phyloP scores from a whole-genome alignment of 1,284 basidiomycete species.

The Omphalotus olearius region DNA sequence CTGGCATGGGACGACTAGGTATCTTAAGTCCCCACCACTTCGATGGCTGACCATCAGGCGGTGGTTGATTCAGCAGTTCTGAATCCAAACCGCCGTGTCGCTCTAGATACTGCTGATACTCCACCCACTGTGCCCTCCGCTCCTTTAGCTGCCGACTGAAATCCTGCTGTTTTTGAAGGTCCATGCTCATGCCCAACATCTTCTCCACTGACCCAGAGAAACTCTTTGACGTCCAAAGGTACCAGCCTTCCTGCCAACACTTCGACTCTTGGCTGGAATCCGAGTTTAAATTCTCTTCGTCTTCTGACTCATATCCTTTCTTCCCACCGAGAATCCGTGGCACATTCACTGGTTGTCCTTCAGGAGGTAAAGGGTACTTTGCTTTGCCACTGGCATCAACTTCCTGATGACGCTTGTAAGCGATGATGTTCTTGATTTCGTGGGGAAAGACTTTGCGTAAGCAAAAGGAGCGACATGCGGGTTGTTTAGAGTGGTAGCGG shows the following conservation, averaged over 20 bases:
- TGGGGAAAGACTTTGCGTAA: slow-evolving; percentile 69
- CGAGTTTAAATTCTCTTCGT: slow-evolving; percentile 12
- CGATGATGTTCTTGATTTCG: slow-evolving; percentile 57
- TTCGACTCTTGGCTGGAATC: slow-evolving; percentile 29
- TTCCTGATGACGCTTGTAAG: slow-evolving; percentile 39
- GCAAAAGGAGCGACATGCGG: slow-evolving; percentile 64
- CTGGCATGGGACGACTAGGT: slow-evolving; percentile 32
- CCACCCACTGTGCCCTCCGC: slow-evolving; percentile 42
- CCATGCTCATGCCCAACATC: slow-evolving; percentile 52
- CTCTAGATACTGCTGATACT: slow-evolving; percentile 39
- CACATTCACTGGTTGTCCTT: slow-evolving; percentile 51
- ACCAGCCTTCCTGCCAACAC: slow-evolving; percentile 72
- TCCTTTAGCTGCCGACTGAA: slow-evolving; percentile 37
- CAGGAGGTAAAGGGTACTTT: slow-evolving; percentile 54
- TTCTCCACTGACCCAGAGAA: slow-evolving; percentile 51
- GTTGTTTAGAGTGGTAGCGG: slow-evolving; percentile 49
- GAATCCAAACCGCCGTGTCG: slow-evolving; percentile 22
- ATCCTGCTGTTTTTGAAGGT: slow-evolving; percentile 46
- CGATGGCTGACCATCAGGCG: slow-evolving; percentile 18
- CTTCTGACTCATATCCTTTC: slow-evolving; percentile 22
- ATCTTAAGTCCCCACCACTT: slow-evolving; percentile 36
- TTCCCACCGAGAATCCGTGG: slow-evolving; percentile 39
- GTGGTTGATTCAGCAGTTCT: slow-evolving; percentile 12
- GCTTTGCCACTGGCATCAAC: slow-evolving; percentile 38
- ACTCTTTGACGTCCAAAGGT: slow-evolving; percentile 62